Percentiles rank a stretch among this genome's conserved stretches.
These are phyloP conservation scores for Moesziomyces parantarcticus DNA, from an alignment of 1,284 basidiomycete genomes.

Conservation along the genomic window DNA sequence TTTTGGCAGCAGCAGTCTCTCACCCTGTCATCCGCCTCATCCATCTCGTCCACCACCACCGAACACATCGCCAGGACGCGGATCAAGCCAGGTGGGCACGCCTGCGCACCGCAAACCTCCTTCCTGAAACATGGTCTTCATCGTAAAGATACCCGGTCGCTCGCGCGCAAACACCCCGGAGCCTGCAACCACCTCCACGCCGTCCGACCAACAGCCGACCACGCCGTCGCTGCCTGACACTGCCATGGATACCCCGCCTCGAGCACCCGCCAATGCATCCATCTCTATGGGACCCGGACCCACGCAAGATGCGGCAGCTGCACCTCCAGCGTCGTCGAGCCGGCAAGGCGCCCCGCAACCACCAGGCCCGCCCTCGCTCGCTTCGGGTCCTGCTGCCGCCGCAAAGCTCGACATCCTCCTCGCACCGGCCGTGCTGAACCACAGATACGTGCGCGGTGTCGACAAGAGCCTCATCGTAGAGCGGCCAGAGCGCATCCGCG, in stretches of 20 bases:
- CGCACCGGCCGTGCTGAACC: slow-evolving; percentile 60
- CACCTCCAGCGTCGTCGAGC: background rate
- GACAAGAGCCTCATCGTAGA: slow-evolving; percentile 65
- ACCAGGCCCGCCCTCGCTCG: background rate
- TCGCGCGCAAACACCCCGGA: slow-evolving; percentile 45
- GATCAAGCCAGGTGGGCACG: background rate
- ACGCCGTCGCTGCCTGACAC: too few relatives aligned
- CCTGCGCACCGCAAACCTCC: background rate
- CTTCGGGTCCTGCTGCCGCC: background rate
- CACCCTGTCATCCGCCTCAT: background rate
- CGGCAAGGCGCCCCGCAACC: background rate
- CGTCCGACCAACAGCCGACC: slow-evolving; percentile 5
- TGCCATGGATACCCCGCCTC: too few relatives aligned
- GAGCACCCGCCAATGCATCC: too few relatives aligned
- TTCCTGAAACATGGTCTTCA: slow-evolving; percentile 54
- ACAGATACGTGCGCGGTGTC: slow-evolving; percentile 62
- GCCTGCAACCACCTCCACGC: slow-evolving; percentile 16
- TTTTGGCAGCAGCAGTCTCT: background rate
- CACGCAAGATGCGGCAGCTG: too few relatives aligned
- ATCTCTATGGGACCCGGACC: too few relatives aligned
- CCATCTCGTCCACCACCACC: background rate
- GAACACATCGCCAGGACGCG: background rate
- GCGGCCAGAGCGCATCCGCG: slow-evolving; percentile 64
- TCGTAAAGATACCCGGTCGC: slow-evolving; percentile 60
- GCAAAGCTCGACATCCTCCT: slow-evolving; percentile 58